Evolutionary conservation across 2,329 filamentous ascomycete genomes (phyloP).

Genomic region (Fusarium paranaense): DNA sequence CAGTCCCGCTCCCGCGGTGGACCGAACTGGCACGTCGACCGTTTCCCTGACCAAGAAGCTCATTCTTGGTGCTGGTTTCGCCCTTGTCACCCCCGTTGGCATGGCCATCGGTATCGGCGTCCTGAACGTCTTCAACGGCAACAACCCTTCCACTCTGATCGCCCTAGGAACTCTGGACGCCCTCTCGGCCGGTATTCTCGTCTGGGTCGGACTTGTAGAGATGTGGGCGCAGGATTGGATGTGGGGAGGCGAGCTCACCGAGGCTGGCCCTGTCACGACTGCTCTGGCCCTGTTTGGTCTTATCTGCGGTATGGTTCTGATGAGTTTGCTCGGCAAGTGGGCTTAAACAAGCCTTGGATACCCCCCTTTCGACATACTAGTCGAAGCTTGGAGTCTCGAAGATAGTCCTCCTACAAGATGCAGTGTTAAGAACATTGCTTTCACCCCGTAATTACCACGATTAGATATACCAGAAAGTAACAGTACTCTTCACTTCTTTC

Average conservation of each 20-base stretch:
- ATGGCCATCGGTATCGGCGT: conserved; percentile 85
- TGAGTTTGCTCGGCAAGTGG: conserved; percentile 83
- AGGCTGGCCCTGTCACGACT: conserved; percentile 61
- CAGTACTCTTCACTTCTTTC: conserved; percentile 1
- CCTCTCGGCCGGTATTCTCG: conserved; percentile 78
- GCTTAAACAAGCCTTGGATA: conserved; percentile 56
- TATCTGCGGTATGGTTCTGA: conserved; percentile 72
- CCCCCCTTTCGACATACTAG: not conserved
- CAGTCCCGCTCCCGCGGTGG: conserved; percentile 31
- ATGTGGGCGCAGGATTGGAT: conserved; percentile 84
- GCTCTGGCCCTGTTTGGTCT: conserved; percentile 64
- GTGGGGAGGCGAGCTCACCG: conserved; percentile 64
- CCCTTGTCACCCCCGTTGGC: conserved; percentile 78
- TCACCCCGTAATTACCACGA: not conserved
- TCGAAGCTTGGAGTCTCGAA: not conserved
- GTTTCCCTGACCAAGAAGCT: conserved; percentile 64
- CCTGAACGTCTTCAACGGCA: conserved; percentile 77
- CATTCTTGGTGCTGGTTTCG: conserved; percentile 71
- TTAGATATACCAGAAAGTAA: not conserved
- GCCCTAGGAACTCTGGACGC: conserved; percentile 80
- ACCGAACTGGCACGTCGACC: conserved; percentile 31
- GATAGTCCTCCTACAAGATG: not conserved
- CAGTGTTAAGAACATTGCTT: not conserved
- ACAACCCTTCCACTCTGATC: conserved; percentile 74
- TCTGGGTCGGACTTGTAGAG: conserved; percentile 83